Evolutionary conservation across 2,329 filamentous ascomycete genomes (phyloP).

Genomic region (Allantophomopsis cytisporea): DNA sequence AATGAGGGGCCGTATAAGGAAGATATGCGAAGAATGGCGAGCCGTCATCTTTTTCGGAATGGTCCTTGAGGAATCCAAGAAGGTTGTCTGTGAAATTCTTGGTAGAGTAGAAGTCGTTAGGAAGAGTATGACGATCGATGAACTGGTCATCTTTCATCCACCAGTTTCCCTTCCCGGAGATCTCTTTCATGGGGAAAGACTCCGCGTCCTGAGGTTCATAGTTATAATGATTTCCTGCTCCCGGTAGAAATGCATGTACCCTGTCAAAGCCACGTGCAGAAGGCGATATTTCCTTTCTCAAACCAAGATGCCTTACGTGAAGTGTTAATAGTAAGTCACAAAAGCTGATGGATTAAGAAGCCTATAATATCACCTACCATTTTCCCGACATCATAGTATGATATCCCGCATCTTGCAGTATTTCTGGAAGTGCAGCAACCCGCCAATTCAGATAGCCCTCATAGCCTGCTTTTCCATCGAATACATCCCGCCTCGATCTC

Average conservation of each 20-base stretch:
- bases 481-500: constrained; percentile 5
- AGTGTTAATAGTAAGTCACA: too few species aligned
- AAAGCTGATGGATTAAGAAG: constrained; percentile 17
- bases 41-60: constrained; percentile 7
- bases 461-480: constrained; percentile 38
- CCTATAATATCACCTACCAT: constrained; percentile 40
- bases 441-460: constrained; percentile 40
- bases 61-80: constrained; percentile 5
- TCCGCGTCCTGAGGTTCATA: constrained; percentile 14
- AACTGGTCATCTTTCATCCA: constrained; percentile 30
- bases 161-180: constrained; percentile 19
- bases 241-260: constrained; percentile 38
- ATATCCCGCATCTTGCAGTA: constrained; percentile 36
- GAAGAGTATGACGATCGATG: constrained; percentile 15
- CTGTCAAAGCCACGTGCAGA: constrained; percentile 36
- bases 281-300: constrained; percentile 24
- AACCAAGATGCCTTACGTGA: too few species aligned
- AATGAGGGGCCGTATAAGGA: constrained; percentile 38
- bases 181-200: too few species aligned
- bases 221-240: constrained; percentile 30
- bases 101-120: constrained; percentile 5
- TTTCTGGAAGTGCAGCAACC: constrained; percentile 34
- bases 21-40: constrained; percentile 33
- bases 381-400: constrained; percentile 39
- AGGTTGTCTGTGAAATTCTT: constrained; percentile 5